Percentiles rank a stretch among this genome's conserved stretches.
Evolutionary conservation across 371 early-diverging fungal genomes (phyloP).

Genomic region (Apophysomyces elegans): DNA sequence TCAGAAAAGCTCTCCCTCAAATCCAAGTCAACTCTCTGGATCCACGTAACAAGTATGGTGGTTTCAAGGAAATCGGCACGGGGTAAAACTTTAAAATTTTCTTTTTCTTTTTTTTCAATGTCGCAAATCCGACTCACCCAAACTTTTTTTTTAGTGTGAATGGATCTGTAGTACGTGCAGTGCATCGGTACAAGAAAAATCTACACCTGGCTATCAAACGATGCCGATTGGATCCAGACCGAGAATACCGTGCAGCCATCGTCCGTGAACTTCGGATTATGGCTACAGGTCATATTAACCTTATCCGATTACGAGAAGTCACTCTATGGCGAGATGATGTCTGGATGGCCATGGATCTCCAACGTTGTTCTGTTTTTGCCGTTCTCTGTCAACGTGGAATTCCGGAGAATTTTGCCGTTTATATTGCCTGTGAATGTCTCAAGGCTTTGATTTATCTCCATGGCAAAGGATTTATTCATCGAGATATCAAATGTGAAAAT

Average conservation of each 20-base stretch:
- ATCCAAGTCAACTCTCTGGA: conserved; percentile 43
- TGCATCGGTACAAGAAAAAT: conserved; percentile 47
- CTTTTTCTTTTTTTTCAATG: neutral
- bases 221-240: conserved; percentile 51
- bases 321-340: conserved; percentile 54
- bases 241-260: conserved; percentile 53
- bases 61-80: conserved; percentile 56
- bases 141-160: conserved; percentile 39
- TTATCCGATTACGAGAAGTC: conserved; percentile 51
- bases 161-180: conserved; percentile 50
- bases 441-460: conserved; percentile 94
- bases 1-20: conserved; percentile 51
- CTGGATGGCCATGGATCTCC: conserved; percentile 58
- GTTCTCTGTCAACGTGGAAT: conserved; percentile 56
- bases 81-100: conserved; percentile 33
- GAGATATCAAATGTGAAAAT: conserved; percentile 98
- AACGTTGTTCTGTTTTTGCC: conserved; percentile 55
- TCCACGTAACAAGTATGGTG: conserved; percentile 48
- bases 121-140: conserved; percentile 1
- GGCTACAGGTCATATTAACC: conserved; percentile 49
- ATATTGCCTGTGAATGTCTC: conserved; percentile 47
- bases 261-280: conserved; percentile 54
- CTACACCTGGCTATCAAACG: conserved; percentile 51
- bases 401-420: conserved; percentile 50
- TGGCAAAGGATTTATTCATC: conserved; percentile 93